These are phyloP conservation scores for Balansia obtecta DNA, from an alignment of 2,329 filamentous ascomycete genomes.

Conservation along the genomic window DNA sequence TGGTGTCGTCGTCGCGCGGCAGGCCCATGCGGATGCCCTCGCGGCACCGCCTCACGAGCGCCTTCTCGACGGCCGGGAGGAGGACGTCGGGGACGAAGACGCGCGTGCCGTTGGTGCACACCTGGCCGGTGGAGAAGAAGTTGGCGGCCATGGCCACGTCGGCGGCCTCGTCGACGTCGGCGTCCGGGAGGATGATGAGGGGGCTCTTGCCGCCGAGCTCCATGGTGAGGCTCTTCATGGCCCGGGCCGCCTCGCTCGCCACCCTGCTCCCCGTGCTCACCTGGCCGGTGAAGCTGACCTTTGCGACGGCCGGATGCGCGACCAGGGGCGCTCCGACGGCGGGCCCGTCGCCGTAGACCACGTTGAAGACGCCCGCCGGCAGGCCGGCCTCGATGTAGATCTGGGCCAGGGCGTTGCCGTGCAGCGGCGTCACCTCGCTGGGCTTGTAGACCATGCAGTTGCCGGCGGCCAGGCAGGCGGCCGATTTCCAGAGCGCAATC, in stretches of 20 bases:
- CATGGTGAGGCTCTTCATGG: constrained; percentile 88
- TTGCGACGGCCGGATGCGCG: constrained; percentile 59
- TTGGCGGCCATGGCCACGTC: constrained; percentile 90
- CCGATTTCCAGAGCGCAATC: constrained; percentile 83
- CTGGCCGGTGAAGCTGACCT: constrained; percentile 84
- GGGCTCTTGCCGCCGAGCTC: constrained; percentile 84
- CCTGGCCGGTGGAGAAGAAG: constrained; percentile 83
- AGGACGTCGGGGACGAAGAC: constrained; percentile 65
- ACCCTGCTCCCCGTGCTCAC: constrained; percentile 76
- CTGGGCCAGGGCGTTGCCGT: constrained; percentile 61
- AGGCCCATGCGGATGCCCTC: constrained; percentile 68
- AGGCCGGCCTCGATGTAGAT: constrained; percentile 70
- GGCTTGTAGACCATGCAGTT: constrained; percentile 91
- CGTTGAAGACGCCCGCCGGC: constrained; percentile 75
- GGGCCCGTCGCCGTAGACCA: constrained; percentile 68
- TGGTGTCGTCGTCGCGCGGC: constrained; percentile 58
- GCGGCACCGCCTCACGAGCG: constrained; percentile 36
- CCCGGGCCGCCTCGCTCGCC: constrained; percentile 58
- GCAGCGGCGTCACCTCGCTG: constrained; percentile 77
- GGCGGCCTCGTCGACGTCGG: constrained; percentile 66
- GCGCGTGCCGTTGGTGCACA: constrained; percentile 84
- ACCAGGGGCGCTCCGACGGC: constrained; percentile 62
- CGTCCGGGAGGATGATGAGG: constrained; percentile 67
- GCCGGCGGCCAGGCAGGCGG: constrained; percentile 71
- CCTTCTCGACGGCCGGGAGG: constrained; percentile 55